Conservation (phyloP, 345 rosid genomes). For the Stellera chamaejasme region DNA sequence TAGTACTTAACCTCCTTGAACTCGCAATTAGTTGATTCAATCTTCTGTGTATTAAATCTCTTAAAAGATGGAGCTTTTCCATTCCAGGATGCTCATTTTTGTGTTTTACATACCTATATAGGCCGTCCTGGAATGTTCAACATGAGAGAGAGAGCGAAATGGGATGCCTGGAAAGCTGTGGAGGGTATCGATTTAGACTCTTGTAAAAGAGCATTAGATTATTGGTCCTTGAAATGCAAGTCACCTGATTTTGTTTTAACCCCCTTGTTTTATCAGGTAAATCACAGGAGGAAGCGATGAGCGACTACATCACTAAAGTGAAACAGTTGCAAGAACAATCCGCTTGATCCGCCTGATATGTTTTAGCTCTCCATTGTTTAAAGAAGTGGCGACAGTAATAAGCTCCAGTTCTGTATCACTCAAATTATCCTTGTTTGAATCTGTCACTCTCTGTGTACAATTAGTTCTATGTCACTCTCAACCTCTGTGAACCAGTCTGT, state of each 20-base stretch:
- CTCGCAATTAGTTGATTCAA: too few species aligned
- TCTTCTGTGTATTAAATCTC: neutral
- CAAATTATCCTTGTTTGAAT: too few species aligned
- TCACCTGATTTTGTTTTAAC: too few species aligned
- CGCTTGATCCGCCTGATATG: slow-evolving; percentile 11
- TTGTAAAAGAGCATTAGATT: too few species aligned
- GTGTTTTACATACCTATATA: slow-evolving; percentile 13
- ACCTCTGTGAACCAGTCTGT: too few species aligned
- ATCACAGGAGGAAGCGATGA: slow-evolving; percentile 67
- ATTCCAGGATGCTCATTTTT: neutral
- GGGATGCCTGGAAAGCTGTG: slow-evolving; percentile 99
- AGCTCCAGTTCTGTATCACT: too few species aligned
- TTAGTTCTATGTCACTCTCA: too few species aligned
- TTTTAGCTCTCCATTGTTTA: too few species aligned
- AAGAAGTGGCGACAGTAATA: too few species aligned
- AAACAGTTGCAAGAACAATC: slow-evolving; percentile 61
- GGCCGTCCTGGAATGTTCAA: slow-evolving; percentile 89
- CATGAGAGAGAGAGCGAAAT: slow-evolving; percentile 83
- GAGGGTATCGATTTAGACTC: slow-evolving; percentile 39
- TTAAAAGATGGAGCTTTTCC: neutral
- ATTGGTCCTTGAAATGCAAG: too few species aligned
- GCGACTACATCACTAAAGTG: slow-evolving; percentile 68
- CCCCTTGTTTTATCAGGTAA: slow-evolving; percentile 31
- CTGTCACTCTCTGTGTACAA: too few species aligned
- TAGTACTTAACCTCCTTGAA: slow-evolving; percentile 8